Conservation (phyloP, 148 eudicot genomes). For the Vaccinium macrocarpon region DNA sequence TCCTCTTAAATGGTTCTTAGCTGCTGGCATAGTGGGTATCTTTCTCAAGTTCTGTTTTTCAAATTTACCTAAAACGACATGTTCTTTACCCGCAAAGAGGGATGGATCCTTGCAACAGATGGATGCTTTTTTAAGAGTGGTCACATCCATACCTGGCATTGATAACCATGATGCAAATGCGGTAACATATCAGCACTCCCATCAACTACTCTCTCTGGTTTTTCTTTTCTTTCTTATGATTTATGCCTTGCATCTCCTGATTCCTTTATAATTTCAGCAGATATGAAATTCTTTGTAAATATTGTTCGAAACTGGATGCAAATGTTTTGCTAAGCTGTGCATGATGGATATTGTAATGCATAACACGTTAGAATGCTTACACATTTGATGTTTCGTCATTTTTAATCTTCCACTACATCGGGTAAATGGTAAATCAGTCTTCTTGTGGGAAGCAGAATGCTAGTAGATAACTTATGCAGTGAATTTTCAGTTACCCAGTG, state of each 20-base stretch:
- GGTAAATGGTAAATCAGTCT: conserved; percentile 3
- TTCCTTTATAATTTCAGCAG: not conserved
- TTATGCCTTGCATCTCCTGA: not conserved
- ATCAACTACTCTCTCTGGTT: not conserved
- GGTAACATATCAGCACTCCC: conserved; percentile 37
- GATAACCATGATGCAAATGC: conserved; percentile 91
- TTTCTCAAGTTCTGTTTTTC: not conserved
- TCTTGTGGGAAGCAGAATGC: not conserved
- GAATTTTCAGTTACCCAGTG: not conserved
- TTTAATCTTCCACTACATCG: not conserved
- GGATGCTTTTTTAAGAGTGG: conserved; percentile 72
- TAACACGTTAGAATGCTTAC: not conserved
- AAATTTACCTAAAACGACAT: not conserved
- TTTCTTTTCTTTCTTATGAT: not conserved
- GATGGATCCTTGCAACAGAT: conserved; percentile 72
- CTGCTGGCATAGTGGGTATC: conserved; percentile 12
- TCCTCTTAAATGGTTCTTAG: conserved; percentile 11
- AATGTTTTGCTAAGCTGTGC: not conserved
- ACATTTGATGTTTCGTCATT: not conserved
- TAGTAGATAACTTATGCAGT: not conserved
- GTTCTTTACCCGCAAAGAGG: conserved; percentile 45
- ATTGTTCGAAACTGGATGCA: not conserved
- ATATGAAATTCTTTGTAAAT: not conserved
- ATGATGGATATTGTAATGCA: not conserved
- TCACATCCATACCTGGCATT: conserved; percentile 81